phyloP scores from a whole-genome alignment of 176 grass and related monocot species.

The Miscanthus lutarioriparius region DNA sequence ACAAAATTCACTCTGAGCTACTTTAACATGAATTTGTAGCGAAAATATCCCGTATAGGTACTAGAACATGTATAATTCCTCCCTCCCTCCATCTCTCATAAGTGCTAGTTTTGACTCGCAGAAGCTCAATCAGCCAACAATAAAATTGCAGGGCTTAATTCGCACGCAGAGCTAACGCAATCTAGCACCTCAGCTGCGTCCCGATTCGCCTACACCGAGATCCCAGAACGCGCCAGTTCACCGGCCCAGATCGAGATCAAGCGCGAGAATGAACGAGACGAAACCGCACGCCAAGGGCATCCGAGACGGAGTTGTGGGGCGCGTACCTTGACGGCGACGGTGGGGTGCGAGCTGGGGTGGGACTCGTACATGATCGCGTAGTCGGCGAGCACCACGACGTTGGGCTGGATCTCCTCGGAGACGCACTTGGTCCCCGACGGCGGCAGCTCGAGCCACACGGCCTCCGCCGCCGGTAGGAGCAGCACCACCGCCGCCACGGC shows the following conservation, averaged over 20 bases:
- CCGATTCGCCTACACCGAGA: not conserved
- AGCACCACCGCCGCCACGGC: constrained; percentile 8
- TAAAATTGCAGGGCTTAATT: not conserved
- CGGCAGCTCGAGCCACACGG: constrained; percentile 82
- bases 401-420: constrained; percentile 98
- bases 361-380: constrained; percentile 65
- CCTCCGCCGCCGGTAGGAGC: constrained; percentile 35
- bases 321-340: constrained; percentile 72
- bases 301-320: not conserved
- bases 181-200: not conserved
- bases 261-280: not conserved
- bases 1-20: not conserved
- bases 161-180: not conserved
- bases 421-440: constrained; percentile 89
- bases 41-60: not conserved
- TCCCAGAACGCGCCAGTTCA: not conserved
- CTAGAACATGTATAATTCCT: not conserved
- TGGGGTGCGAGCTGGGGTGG: constrained; percentile 51
- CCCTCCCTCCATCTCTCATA: not conserved
- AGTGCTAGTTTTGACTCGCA: not conserved
- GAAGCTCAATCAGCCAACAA: not conserved
- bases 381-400: constrained; percentile 88
- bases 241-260: constrained; percentile 22
- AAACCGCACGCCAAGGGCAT: not conserved
- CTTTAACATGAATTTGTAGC: not conserved